phyloP scores from a whole-genome alignment of 2,329 filamentous ascomycete species.

The Aureobasidium sp. region DNA sequence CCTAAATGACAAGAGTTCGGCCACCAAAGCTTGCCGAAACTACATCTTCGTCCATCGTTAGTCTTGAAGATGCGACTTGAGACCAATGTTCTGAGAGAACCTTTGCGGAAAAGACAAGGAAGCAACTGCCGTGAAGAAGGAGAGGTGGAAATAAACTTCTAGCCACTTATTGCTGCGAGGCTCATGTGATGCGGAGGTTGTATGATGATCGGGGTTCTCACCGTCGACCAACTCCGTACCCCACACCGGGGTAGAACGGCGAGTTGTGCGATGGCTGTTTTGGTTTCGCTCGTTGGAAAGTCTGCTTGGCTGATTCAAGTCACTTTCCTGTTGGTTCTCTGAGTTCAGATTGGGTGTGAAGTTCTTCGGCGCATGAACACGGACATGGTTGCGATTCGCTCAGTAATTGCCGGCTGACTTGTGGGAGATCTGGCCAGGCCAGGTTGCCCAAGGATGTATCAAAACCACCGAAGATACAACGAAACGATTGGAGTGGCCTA shows the following conservation, averaged over 20 bases:
- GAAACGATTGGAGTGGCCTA: background rate
- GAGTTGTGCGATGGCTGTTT: background rate
- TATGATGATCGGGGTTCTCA: background rate
- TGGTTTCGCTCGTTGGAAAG: background rate
- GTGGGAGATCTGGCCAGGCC: background rate
- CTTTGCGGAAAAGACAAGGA: background rate
- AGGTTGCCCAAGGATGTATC: background rate
- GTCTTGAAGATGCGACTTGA: too few species aligned
- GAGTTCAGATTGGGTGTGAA: too few species aligned
- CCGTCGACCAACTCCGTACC: background rate
- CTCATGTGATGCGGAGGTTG: conserved; percentile 1
- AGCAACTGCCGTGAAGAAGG: background rate
- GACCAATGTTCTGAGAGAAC: background rate
- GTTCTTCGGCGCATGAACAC: too few species aligned
- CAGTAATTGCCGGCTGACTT: too few species aligned
- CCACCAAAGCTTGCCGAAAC: background rate
- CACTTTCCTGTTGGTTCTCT: background rate
- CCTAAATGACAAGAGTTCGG: background rate
- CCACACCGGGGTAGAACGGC: background rate
- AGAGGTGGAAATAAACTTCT: conserved; percentile 1
- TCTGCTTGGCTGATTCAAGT: background rate
- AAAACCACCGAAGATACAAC: background rate
- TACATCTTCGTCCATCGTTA: background rate
- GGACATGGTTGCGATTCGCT: too few species aligned
- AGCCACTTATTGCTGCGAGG: background rate